Conservation (phyloP, 2,329 filamentous ascomycete species). For the Ophiostoma ulmi region DNA sequence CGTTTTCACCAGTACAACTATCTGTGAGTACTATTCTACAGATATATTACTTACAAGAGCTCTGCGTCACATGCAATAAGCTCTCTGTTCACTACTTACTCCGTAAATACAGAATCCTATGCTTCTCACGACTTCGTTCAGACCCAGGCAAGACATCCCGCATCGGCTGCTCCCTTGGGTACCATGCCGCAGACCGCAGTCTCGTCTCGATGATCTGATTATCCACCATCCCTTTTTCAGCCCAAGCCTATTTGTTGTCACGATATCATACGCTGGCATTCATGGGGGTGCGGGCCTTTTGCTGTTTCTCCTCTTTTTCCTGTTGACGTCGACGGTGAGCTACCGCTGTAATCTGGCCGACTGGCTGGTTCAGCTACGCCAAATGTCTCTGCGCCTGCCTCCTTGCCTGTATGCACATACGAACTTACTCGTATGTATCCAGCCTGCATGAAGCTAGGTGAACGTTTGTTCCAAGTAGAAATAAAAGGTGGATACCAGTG, state of each 20-base stretch:
- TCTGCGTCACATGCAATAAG: background rate
- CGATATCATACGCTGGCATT: constrained; percentile 1
- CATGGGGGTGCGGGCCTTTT: background rate
- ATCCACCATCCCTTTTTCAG: background rate
- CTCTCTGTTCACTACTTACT: background rate
- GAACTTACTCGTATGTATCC: background rate
- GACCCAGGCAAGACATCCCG: constrained; percentile 3
- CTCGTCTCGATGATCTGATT: background rate
- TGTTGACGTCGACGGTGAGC: constrained; percentile 5
- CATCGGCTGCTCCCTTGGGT: constrained; percentile 8
- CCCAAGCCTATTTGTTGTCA: constrained; percentile 8
- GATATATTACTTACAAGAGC: no score
- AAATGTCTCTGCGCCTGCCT: background rate
- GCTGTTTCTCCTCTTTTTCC: background rate
- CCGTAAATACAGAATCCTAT: background rate
- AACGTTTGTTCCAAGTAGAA: background rate
- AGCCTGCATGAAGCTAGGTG: background rate
- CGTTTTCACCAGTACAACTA: background rate
- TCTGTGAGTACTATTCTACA: background rate
- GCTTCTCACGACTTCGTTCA: background rate
- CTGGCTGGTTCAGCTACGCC: background rate
- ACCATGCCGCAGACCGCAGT: background rate
- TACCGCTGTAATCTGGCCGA: background rate
- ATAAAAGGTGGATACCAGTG: background rate
- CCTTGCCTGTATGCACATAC: background rate